phyloP scores from a whole-genome alignment of 257 asterid genomes.

The Lithospermum erythrorhizon region DNA sequence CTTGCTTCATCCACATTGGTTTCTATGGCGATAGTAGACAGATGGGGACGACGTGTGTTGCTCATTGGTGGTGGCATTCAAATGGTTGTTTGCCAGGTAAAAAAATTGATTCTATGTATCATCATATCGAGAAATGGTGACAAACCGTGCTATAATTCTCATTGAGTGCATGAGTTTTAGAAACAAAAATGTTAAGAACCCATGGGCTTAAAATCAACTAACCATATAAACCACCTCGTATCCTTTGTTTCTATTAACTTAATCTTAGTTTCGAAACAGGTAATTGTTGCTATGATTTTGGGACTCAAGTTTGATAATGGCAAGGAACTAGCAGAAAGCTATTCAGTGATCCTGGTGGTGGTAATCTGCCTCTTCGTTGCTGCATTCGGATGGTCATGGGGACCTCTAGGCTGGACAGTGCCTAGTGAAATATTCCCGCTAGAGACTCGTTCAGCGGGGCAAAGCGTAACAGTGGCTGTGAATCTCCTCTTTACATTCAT shows the following conservation, averaged over 20 bases:
- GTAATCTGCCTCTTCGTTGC: slow-evolving; percentile 58
- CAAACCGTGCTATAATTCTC: too few relatives aligned
- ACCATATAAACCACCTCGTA: too few relatives aligned
- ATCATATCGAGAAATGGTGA: neutral
- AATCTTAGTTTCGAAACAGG: slow-evolving; percentile 19
- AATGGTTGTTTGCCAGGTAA: slow-evolving; percentile 63
- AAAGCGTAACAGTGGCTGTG: slow-evolving; percentile 76
- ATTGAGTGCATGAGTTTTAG: too few relatives aligned
- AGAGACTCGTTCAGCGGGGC: slow-evolving; percentile 83
- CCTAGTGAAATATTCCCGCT: slow-evolving; percentile 90
- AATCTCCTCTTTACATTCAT: slow-evolving; percentile 64
- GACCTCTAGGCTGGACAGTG: slow-evolving; percentile 85
- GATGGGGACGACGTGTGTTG: slow-evolving; percentile 29
- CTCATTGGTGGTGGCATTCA: slow-evolving; percentile 69
- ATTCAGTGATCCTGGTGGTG: slow-evolving; percentile 48
- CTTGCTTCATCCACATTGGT: slow-evolving; percentile 29
- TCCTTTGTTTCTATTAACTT: too few relatives aligned
- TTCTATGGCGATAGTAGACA: slow-evolving; percentile 36
- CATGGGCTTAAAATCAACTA: too few relatives aligned
- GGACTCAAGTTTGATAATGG: slow-evolving; percentile 52
- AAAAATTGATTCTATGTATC: neutral
- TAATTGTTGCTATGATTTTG: slow-evolving; percentile 41
- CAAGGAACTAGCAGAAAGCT: slow-evolving; percentile 44
- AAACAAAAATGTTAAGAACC: too few relatives aligned
- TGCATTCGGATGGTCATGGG: slow-evolving; percentile 94